Evolutionary conservation across 352 stramenopile species (phyloP).

Genomic region (Pythium diclinum): DNA sequence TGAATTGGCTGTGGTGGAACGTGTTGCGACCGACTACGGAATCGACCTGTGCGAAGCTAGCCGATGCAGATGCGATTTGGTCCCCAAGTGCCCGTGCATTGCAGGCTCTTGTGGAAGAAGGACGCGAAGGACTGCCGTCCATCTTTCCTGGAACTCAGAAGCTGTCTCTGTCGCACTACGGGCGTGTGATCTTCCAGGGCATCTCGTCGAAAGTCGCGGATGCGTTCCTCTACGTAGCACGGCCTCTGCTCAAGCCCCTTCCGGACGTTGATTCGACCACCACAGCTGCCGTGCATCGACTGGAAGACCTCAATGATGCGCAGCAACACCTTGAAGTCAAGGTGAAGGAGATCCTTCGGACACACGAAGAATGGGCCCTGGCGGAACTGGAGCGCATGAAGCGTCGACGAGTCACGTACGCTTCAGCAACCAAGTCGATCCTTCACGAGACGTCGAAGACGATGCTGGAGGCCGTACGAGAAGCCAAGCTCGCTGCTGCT

Average conservation of each 20-base stretch:
- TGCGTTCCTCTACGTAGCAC: background rate
- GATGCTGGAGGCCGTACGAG: conserved; percentile 37
- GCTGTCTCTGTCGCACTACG: background rate
- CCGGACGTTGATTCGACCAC: conserved; percentile 1
- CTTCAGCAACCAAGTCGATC: conserved; percentile 34
- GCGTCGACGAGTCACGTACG: conserved; percentile 34
- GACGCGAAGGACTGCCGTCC: background rate
- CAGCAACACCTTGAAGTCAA: conserved; percentile 24
- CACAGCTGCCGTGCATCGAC: background rate
- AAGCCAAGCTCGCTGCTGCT: conserved; percentile 36
- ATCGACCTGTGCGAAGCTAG: background rate
- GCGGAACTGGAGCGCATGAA: conserved; percentile 50
- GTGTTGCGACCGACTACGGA: background rate
- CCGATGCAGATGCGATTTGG: conserved; percentile 2
- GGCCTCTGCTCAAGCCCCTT: conserved; percentile 9
- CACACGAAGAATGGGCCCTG: conserved; percentile 40
- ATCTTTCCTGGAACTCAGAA: background rate
- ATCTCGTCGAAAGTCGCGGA: conserved; percentile 10
- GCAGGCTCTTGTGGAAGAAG: conserved; percentile 1
- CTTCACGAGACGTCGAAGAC: conserved; percentile 37
- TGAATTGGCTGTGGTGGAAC: background rate
- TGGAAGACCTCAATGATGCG: conserved; percentile 18
- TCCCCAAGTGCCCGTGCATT: background rate
- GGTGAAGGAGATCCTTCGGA: conserved; percentile 31
- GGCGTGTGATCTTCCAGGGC: background rate